phyloP scores from a whole-genome alignment of 208 protist species.

The Herpetomonas tarakana region DNA sequence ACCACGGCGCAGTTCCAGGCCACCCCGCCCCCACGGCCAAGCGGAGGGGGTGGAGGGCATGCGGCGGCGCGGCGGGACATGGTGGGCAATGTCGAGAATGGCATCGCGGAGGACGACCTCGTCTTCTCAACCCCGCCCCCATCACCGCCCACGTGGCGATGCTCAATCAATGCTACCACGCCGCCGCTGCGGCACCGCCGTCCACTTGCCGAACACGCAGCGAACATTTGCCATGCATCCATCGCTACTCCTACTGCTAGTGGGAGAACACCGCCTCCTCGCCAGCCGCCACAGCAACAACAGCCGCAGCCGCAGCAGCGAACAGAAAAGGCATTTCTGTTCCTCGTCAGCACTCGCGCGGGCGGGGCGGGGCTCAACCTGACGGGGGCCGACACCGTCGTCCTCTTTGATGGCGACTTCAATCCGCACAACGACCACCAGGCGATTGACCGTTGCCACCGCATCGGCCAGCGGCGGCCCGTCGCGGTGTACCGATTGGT shows the following conservation, averaged over 20 bases:
- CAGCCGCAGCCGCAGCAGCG: neutral
- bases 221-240: too few species aligned
- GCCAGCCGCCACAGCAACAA: too few species aligned
- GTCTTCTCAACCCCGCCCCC: conserved; percentile 6
- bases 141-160: neutral
- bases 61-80: too few species aligned
- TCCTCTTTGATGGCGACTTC: conserved; percentile 95
- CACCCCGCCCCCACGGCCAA: neutral
- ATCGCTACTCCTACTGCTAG: too few species aligned
- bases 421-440: conserved; percentile 95
- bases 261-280: too few species aligned
- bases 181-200: neutral
- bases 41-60: too few species aligned
- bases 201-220: neutral
- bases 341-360: conserved; percentile 92
- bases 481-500: conserved; percentile 94
- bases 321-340: conserved; percentile 77
- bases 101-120: conserved; percentile 16
- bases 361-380: conserved; percentile 97
- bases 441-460: conserved; percentile 86
- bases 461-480: conserved; percentile 93
- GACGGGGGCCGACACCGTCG: conserved; percentile 93
- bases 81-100: conserved; percentile 9
- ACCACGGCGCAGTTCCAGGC: conserved; percentile 78
- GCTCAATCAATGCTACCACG: too few species aligned